A percentile compares a stretch with the other conserved stretches of the same genome.
These are phyloP conservation scores for Tuber microsphaerosporum DNA, from an alignment of 495 filamentous ascomycete genomes.

Conservation along the genomic window DNA sequence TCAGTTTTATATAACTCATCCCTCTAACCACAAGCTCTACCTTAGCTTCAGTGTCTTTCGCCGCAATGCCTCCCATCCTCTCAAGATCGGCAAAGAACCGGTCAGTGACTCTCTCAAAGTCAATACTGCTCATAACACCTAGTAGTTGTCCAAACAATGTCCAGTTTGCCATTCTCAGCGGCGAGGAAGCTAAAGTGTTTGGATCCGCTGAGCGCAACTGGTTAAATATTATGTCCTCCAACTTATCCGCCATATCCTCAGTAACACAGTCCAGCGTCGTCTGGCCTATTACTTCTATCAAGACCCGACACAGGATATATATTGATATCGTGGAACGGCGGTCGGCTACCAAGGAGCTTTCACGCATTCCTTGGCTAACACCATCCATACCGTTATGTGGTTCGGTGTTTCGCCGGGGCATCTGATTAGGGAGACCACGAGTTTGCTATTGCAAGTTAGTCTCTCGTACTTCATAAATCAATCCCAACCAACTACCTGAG, in stretches of 20 bases:
- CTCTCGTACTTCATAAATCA: background rate
- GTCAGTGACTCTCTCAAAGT: slow-evolving; percentile 74
- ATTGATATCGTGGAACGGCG: slow-evolving; percentile 85
- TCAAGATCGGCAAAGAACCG: slow-evolving; percentile 76
- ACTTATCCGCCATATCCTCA: slow-evolving; percentile 75
- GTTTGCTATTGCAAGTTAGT: slow-evolving; percentile 25
- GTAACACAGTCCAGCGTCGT: slow-evolving; percentile 75
- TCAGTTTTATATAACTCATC: slow-evolving; percentile 80
- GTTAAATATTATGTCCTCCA: slow-evolving; percentile 90
- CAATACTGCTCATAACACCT: slow-evolving; percentile 87
- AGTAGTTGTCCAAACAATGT: slow-evolving; percentile 82
- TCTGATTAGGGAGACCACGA: slow-evolving; percentile 25
- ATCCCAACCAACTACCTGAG: slow-evolving; percentile 49
- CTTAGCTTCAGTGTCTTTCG: slow-evolving; percentile 65
- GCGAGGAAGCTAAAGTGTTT: slow-evolving; percentile 67
- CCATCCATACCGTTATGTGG: slow-evolving; percentile 28
- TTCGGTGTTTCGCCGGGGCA: slow-evolving; percentile 39
- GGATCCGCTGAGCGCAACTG: slow-evolving; percentile 83
- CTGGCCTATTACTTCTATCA: slow-evolving; percentile 89
- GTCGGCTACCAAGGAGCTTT: slow-evolving; percentile 54
- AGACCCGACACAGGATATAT: slow-evolving; percentile 85
- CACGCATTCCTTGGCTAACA: slow-evolving; percentile 22
- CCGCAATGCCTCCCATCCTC: slow-evolving; percentile 55
- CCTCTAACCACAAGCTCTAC: slow-evolving; percentile 78
- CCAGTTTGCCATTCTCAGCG: slow-evolving; percentile 87